Percentiles rank a stretch among this genome's conserved stretches.
These are phyloP conservation scores for Pelargonium cotyledonis DNA, from an alignment of 441 rosid genomes.

Conservation along the genomic window DNA sequence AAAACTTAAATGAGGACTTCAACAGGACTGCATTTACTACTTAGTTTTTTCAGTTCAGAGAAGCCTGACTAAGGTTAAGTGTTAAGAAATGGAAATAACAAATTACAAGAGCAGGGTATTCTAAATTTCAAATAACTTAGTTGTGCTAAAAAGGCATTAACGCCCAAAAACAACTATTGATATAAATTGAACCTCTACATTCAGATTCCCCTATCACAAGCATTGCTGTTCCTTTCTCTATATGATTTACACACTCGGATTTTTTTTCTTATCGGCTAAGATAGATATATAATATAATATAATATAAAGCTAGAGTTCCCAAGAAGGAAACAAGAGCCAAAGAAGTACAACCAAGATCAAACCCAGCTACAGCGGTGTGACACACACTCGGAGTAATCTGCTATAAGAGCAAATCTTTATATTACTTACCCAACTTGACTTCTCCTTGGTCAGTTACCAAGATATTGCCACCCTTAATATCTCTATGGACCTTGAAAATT, in stretches of 20 bases:
- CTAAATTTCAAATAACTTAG: not conserved
- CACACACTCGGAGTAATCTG: too few species aligned
- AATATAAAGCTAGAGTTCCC: too few species aligned
- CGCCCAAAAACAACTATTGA: not conserved
- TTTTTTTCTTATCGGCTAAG: too few species aligned
- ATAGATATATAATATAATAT: too few species aligned
- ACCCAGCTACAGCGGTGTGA: too few species aligned
- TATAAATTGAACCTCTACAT: not conserved
- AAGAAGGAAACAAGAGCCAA: too few species aligned
- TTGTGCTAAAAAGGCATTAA: not conserved
- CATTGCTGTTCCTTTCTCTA: not conserved
- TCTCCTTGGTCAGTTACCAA: conserved; percentile 98
- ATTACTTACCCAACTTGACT: conserved; percentile 89
- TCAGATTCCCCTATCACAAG: conserved; percentile 8
- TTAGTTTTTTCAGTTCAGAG: not conserved
- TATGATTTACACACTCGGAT: not conserved
- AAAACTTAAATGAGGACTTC: not conserved
- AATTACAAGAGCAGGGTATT: not conserved
- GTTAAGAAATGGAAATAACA: not conserved
- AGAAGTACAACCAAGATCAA: too few species aligned
- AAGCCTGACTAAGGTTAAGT: not conserved
- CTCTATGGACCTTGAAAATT: conserved; percentile 97
- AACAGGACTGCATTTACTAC: not conserved
- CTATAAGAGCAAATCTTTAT: conserved; percentile 11
- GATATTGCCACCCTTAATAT: conserved; percentile 97